Evolutionary conservation across 495 filamentous ascomycete genomes (phyloP).

Genomic region (Daldinia bambusicola): DNA sequence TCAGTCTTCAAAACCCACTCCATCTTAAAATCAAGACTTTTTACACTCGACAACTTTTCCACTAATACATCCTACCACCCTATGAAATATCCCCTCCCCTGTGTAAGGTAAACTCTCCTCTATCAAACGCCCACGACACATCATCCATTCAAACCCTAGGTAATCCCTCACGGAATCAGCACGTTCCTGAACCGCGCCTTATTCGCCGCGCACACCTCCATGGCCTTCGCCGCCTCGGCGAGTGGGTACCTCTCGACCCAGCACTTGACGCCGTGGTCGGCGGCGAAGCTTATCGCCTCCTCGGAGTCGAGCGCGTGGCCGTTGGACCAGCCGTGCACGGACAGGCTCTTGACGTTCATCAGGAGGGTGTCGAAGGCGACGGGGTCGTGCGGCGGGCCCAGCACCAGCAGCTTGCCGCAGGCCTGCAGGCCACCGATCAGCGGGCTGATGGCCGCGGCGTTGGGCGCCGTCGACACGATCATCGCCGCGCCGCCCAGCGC

Average conservation of each 20-base stretch:
- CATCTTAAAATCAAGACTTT: no score
- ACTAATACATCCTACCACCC: background rate
- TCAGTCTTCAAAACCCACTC: no score
- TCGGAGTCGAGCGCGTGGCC: slow-evolving; percentile 72
- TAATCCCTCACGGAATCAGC: slow-evolving; percentile 36
- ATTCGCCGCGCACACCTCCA: slow-evolving; percentile 57
- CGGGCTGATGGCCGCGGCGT: slow-evolving; percentile 61
- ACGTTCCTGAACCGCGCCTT: slow-evolving; percentile 63
- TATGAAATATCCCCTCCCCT: no score
- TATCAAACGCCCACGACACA: background rate
- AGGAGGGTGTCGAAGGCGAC: slow-evolving; percentile 61
- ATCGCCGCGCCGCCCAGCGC: slow-evolving; percentile 69
- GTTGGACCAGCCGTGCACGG: slow-evolving; percentile 69
- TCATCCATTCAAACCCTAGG: no score
- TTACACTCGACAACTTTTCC: background rate
- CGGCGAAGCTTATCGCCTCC: slow-evolving; percentile 71
- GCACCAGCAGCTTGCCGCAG: slow-evolving; percentile 68
- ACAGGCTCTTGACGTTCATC: slow-evolving; percentile 61
- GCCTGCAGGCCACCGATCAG: slow-evolving; percentile 66
- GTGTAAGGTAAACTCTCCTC: background rate
- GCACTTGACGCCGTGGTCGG: slow-evolving; percentile 67
- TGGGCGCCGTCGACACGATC: slow-evolving; percentile 72
- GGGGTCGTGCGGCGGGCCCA: slow-evolving; percentile 62
- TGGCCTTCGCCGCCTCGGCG: slow-evolving; percentile 64
- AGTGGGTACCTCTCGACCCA: slow-evolving; percentile 72